A percentile compares a stretch with the other conserved stretches of the same genome.
phyloP scores from a whole-genome alignment of 2,329 filamentous ascomycete genomes.

The Dothistroma pini region DNA sequence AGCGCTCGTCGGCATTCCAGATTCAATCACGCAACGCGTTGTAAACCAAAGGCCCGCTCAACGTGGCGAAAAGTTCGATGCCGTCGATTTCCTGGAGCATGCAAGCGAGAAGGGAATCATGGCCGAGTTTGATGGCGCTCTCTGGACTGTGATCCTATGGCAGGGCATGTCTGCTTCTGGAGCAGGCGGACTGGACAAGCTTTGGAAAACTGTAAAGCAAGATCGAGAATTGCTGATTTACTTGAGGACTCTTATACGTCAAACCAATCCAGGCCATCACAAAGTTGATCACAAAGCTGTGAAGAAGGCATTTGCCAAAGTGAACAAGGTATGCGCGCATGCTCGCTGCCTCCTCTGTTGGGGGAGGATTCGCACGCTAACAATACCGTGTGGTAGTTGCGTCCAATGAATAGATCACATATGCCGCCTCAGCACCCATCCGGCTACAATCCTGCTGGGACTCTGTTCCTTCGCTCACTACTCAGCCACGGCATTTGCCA shows the following conservation, averaged over 20 bases:
- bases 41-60: not conserved
- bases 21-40: not conserved
- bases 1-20: not conserved
- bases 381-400: not conserved
- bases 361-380: not conserved
- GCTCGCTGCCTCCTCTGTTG: not conserved
- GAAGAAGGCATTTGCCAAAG: not conserved
- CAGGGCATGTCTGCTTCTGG: not conserved
- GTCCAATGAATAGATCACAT: not conserved
- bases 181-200: not conserved
- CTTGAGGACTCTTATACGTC: not conserved
- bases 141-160: not conserved
- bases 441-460: not conserved
- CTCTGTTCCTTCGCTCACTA: not conserved
- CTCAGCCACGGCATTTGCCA: not conserved
- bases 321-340: not conserved
- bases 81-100: not conserved
- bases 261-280: not conserved
- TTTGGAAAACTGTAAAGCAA: not conserved
- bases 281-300: not conserved
- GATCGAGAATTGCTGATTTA: not conserved
- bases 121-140: not conserved
- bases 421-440: not conserved
- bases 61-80: not conserved
- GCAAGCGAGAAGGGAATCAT: not conserved